These are phyloP conservation scores for Trypanosoma congolense DNA, from an alignment of 208 protist genomes.

Conservation along the genomic window DNA sequence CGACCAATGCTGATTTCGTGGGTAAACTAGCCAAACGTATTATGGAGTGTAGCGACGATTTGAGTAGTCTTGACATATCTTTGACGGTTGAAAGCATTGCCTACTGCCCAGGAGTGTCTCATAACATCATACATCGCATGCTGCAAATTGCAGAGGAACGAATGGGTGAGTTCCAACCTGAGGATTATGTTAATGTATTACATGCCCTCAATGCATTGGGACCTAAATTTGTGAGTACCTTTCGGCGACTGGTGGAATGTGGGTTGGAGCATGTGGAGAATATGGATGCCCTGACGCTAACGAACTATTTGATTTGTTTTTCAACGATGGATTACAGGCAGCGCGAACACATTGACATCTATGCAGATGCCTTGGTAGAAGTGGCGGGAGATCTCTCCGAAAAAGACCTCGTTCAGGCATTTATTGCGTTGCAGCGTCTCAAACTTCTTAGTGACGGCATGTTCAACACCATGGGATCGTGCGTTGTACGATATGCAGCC, in stretches of 20 bases:
- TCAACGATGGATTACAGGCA: constrained; percentile 49
- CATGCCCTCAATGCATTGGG: constrained; percentile 37
- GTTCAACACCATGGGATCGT: constrained; percentile 46
- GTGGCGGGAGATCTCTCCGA: constrained; percentile 61
- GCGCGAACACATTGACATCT: constrained; percentile 82
- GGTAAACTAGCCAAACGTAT: constrained; percentile 50
- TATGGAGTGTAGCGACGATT: constrained; percentile 41
- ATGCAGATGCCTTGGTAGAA: constrained; percentile 78
- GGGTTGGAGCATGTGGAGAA: constrained; percentile 74
- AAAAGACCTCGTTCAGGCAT: constrained; percentile 60
- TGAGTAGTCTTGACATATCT: constrained; percentile 61
- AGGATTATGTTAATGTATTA: constrained; percentile 75
- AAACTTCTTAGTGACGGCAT: constrained; percentile 61
- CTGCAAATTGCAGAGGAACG: constrained; percentile 43
- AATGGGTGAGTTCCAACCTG: constrained; percentile 56
- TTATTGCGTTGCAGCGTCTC: constrained; percentile 66
- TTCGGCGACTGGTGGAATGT: constrained; percentile 49
- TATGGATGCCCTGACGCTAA: constrained; percentile 71
- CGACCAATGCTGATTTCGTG: constrained; percentile 53
- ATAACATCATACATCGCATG: constrained; percentile 36
- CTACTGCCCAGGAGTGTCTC: constrained; percentile 49
- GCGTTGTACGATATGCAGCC: constrained; percentile 32
- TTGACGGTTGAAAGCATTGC: constrained; percentile 34
- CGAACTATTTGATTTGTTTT: constrained; percentile 67
- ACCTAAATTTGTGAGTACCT: constrained; percentile 52